Evolutionary conservation across 2,329 filamentous ascomycete genomes (phyloP).

Genomic region (Ophiostoma australiae): DNA sequence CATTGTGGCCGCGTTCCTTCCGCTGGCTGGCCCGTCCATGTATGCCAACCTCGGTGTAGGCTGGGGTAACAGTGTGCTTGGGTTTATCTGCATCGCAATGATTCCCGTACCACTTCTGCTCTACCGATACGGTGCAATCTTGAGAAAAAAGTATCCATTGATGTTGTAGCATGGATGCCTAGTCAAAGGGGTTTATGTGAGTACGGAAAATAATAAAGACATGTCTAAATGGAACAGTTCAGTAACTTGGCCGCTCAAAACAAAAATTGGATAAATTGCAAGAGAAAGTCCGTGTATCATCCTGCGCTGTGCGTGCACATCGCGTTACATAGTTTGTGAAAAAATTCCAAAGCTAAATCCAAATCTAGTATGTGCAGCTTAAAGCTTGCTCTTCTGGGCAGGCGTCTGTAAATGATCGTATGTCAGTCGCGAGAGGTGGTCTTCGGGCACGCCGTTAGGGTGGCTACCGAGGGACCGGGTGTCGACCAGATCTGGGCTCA

Average conservation of each 20-base stretch:
- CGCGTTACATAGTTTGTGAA: background rate
- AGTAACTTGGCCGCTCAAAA: no score
- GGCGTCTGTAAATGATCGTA: slow-evolving; percentile 53
- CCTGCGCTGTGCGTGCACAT: background rate
- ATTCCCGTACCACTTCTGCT: slow-evolving; percentile 52
- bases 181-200: background rate
- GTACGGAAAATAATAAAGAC: background rate
- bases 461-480: slow-evolving; percentile 60
- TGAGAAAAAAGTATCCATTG: slow-evolving; percentile 26
- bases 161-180: slow-evolving; percentile 10
- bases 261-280: no score
- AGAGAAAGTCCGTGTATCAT: background rate
- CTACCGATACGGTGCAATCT: slow-evolving; percentile 44
- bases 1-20: slow-evolving; percentile 53
- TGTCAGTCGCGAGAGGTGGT: slow-evolving; percentile 45
- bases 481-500: slow-evolving; percentile 79
- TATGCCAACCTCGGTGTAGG: slow-evolving; percentile 52
- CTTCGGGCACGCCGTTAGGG: slow-evolving; percentile 44
- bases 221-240: background rate
- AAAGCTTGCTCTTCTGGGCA: slow-evolving; percentile 52
- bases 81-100: slow-evolving; percentile 46
- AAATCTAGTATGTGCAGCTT: background rate
- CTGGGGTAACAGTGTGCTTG: slow-evolving; percentile 37
- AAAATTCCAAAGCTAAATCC: background rate
- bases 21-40: slow-evolving; percentile 52